Evolutionary conservation across 768 basidiomycete genomes (phyloP), one percentile per base, ranked within the genome.

Genomic region (Termitomyces sp.): DNA sequence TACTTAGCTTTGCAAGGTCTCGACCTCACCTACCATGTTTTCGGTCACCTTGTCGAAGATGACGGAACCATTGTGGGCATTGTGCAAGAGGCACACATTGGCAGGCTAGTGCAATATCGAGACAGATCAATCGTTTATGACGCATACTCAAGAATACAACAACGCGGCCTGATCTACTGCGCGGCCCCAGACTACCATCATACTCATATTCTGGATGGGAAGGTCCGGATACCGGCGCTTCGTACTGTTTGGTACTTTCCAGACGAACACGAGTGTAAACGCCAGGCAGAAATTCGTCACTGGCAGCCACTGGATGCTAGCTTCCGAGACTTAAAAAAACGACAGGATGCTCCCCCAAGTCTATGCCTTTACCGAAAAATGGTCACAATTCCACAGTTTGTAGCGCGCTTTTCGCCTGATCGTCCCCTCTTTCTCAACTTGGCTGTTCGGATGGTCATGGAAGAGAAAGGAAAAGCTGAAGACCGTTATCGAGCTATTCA

Each of bases 11-110:
- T 74, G 18, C 59, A 68, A 32, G 71, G 69, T 14, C 60, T 73
- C 12, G 74, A 74, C 60, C 59, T 78, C 10, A 73, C 70, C 1
- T 75, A 68, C 46, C 68, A 72, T 34, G 67, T 74, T 36, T 65
- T 70, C 47, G 75, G 71, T 1, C 72, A 74, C 53, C 58, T 74
- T 6, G 58, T 74, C 8, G 64, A 66, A n/a, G 57, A 61, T 41
- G 66, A 73, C 24, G 71, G 69, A 2, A 53, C 65, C 4, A 53
- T 76, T n/a, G 63, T 72, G 20, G 75, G 74, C 9, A 53, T 75
- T 12, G 68, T 75, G 2, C 66, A 64, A n/a, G 74, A 77, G 52
- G 68, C 74, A n/a, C 67, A 74, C 20, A 56, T 61, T 44, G 74
- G 73, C 49, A 63, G 74, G 48, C 53, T 68, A 34, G 60, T 72